Percentiles rank a stretch among this genome's conserved stretches.
Conservation (phyloP, 1,284 basidiomycete species). For the Ganoderma meredithae region DNA sequence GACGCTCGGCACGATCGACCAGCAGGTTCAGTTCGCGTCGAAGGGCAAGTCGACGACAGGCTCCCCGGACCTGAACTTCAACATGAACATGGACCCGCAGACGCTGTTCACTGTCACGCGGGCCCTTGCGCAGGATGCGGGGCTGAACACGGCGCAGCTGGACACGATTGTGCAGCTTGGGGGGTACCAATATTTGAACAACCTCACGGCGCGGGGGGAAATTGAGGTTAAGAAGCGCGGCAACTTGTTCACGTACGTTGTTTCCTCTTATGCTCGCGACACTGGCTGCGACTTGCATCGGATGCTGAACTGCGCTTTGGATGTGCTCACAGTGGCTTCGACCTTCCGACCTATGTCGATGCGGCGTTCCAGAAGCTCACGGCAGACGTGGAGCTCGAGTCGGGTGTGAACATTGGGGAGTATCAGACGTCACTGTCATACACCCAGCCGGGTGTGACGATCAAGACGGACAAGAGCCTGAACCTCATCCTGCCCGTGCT, state of each 20-base stretch:
- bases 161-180: slow-evolving; percentile 78
- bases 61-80: slow-evolving; percentile 67
- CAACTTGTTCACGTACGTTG: slow-evolving; percentile 62
- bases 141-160: slow-evolving; percentile 65
- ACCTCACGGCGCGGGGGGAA: slow-evolving; percentile 33
- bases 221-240: slow-evolving; percentile 38
- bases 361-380: slow-evolving; percentile 70
- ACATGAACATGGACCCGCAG: slow-evolving; percentile 79
- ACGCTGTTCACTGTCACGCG: slow-evolving; percentile 77
- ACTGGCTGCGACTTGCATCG: background rate
- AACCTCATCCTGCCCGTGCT: slow-evolving; percentile 75
- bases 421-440: slow-evolving; percentile 72
- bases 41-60: slow-evolving; percentile 62
- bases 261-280: background rate
- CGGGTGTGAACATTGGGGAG: slow-evolving; percentile 68
- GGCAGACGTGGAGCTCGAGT: slow-evolving; percentile 67
- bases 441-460: slow-evolving; percentile 64
- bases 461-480: slow-evolving; percentile 67
- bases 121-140: slow-evolving; percentile 69
- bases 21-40: slow-evolving; percentile 60
- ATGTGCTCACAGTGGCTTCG: slow-evolving; percentile 58
- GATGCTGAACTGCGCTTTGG: background rate
- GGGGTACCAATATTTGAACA: slow-evolving; percentile 68
- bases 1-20: slow-evolving; percentile 69
- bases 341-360: slow-evolving; percentile 72